Percentiles rank a stretch among this genome's conserved stretches.
phyloP scores from a whole-genome alignment of 1,284 basidiomycete species.

The Leccinum fuscescens region DNA sequence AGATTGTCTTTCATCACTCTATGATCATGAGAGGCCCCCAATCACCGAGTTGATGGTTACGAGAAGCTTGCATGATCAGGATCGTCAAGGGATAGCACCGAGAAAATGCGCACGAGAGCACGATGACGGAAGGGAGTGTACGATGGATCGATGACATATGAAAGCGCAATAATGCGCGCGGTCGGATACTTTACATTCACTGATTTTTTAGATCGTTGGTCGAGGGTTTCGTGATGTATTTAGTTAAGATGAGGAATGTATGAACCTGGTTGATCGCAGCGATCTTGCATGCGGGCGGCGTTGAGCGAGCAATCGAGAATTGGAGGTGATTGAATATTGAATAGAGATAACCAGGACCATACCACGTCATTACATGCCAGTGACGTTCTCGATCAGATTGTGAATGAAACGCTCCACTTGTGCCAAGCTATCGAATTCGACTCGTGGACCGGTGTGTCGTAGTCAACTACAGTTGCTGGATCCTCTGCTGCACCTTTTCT shows the following conservation, averaged over 20 bases:
- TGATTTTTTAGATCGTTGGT: background rate
- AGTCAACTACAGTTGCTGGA: constrained; percentile 45
- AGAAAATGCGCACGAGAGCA: background rate
- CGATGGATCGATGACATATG: constrained; percentile 8
- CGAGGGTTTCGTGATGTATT: background rate
- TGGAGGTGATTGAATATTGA: background rate
- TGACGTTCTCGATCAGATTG: background rate
- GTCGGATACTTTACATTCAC: constrained; percentile 5
- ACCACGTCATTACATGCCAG: background rate
- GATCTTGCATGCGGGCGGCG: background rate
- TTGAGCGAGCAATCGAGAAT: background rate
- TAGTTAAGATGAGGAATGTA: background rate
- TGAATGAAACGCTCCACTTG: background rate
- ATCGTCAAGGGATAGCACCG: background rate
- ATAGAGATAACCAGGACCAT: background rate
- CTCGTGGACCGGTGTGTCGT: background rate
- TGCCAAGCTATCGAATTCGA: background rate
- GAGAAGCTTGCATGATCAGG: background rate
- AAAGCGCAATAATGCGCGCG: constrained; percentile 8
- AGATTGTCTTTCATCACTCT: constrained; percentile 13
- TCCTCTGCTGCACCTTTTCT: constrained; percentile 70
- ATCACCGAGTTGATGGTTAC: background rate
- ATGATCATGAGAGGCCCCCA: constrained; percentile 11
- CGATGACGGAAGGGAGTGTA: background rate
- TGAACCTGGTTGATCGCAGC: background rate